Evolutionary conservation across 352 stramenopile species (phyloP).

Genomic region (Phytophthora tubulina): DNA sequence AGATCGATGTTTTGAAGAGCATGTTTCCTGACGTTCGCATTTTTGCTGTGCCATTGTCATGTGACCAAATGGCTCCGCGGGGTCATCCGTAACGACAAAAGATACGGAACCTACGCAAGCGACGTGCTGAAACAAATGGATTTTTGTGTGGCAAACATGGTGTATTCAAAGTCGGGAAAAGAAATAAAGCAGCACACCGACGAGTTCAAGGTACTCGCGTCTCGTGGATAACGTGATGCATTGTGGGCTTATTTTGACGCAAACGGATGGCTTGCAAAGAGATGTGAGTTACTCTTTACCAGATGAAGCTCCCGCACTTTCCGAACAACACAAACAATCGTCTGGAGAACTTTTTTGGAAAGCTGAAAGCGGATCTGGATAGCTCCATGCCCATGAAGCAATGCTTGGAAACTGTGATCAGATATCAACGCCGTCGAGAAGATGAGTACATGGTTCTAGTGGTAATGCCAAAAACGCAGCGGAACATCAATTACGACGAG

Average conservation of each 20-base stretch:
- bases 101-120: background rate
- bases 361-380: background rate
- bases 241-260: background rate
- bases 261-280: background rate
- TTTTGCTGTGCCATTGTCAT: constrained; percentile 6
- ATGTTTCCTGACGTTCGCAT: background rate
- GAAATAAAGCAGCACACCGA: background rate
- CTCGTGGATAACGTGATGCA: background rate
- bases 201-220: background rate
- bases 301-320: background rate
- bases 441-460: background rate
- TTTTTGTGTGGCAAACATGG: background rate
- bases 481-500: background rate
- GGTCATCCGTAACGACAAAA: background rate
- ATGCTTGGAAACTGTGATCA: background rate
- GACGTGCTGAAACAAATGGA: background rate
- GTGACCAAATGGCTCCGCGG: constrained; percentile 1
- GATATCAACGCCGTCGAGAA: background rate
- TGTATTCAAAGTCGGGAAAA: background rate
- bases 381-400: background rate
- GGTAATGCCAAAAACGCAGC: background rate
- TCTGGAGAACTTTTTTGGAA: background rate
- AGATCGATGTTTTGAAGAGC: constrained; percentile 15
- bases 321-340: constrained; percentile 1
- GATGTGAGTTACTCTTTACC: background rate